A percentile compares a stretch with the other conserved stretches of the same genome.
Conservation (phyloP, 139 green algal genomes). For the Mesotaenium endlicherianum region DNA sequence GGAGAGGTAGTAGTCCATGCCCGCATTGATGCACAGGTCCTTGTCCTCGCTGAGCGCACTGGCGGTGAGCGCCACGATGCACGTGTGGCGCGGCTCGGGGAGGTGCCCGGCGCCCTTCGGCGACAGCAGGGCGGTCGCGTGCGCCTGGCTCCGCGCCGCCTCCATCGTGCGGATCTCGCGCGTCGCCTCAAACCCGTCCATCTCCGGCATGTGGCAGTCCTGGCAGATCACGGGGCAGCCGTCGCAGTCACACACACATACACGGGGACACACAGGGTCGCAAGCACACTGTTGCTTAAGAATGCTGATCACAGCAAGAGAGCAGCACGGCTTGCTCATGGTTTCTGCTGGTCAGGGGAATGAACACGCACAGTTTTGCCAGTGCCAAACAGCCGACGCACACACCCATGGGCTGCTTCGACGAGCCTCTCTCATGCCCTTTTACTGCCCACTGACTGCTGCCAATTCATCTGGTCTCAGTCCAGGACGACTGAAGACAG, state of each 20-base stretch:
- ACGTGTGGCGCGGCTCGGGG: slow-evolving; percentile 27
- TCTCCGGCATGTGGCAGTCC: slow-evolving; percentile 48
- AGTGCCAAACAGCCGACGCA: too few relatives aligned
- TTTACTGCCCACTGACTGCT: too few relatives aligned
- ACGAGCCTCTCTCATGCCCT: too few relatives aligned
- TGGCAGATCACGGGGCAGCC: neutral
- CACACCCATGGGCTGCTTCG: too few relatives aligned
- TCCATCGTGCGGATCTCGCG: slow-evolving; percentile 13
- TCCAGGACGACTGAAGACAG: too few relatives aligned
- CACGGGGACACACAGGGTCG: too few relatives aligned
- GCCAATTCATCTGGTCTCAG: too few relatives aligned
- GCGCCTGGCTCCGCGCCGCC: neutral
- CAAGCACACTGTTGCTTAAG: too few relatives aligned
- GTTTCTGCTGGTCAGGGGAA: too few relatives aligned
- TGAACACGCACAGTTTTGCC: too few relatives aligned
- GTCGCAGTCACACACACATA: neutral
- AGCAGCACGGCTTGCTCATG: too few relatives aligned
- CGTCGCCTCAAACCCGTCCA: slow-evolving; percentile 40
- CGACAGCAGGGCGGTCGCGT: neutral
- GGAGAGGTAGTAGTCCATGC: slow-evolving; percentile 30
- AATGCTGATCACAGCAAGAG: too few relatives aligned
- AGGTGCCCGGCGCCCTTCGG: neutral
- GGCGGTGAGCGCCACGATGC: slow-evolving; percentile 30
- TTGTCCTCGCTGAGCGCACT: slow-evolving; percentile 12
- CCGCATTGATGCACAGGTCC: slow-evolving; percentile 26